Base-by-base conservation (phyloP, 2,329 filamentous ascomycete genomes). In the Phoma sp. region DNA sequence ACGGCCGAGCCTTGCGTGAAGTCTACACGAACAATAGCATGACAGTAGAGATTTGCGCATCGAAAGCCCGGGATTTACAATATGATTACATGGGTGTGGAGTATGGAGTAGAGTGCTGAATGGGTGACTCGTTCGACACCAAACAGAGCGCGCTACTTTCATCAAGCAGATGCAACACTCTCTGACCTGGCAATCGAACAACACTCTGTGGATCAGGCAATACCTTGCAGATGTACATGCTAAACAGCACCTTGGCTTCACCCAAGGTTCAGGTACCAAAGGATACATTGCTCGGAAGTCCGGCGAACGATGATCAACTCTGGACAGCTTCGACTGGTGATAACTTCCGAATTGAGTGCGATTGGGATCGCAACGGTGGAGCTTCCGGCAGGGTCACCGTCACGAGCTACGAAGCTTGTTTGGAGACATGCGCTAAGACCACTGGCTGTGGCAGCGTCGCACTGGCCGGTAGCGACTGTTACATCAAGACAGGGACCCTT, bases 401-500 rank as follows among this genome's bases (percentile, higher is more conserved):
- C 1, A 30, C 40, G 12, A 28, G 14, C 9, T 52, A 52, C 21
- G 48, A 52, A 6, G 34, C 25, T 6, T 46, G 48, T 26, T 20
- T 52, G 3, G 48, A 52, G 12, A 29, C 21, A 15, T 52, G 48
- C 23, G 40, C 48, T 3, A 45, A 45, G 18, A 52, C 40, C 14
- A 34, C 40, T 21, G 42, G 48, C 15, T 52, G 48, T 21, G 42
- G 48, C 21, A 52, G 42, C 17, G 42, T 52, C 20, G 42, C 48
- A 6, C 34, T 52, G 15, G 28, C 28, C 10, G 48, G 42, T 4
- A 43, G 15, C 3, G 42, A 39, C 34, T 52, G 48, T 28, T 52
- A 45, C 28, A 30, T 52, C 34, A 52, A 52, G 40, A 52, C 48
- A 15, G 48, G 48, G 7, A 40, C 48, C 10, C 48, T 52, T 17